Percentiles rank a stretch among this genome's conserved stretches.
These are phyloP conservation scores for Colletotrichum filicis DNA, from an alignment of 2,329 filamentous ascomycete genomes.

Conservation along the genomic window DNA sequence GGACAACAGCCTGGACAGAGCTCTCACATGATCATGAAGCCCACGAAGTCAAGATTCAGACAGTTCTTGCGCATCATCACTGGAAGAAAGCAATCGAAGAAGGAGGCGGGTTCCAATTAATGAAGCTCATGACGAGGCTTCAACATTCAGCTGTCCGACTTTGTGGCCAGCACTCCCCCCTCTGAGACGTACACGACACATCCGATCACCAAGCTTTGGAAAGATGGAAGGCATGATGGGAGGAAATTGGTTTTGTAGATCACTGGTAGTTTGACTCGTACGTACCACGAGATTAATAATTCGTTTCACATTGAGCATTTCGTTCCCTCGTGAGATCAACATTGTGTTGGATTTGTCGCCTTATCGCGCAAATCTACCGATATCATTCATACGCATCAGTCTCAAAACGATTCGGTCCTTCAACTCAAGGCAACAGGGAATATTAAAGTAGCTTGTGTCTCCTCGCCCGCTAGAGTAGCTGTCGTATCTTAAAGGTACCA, in stretches of 20 bases:
- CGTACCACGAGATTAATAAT: conserved; percentile 24
- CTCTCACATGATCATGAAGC: too few relatives aligned
- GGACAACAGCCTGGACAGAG: too few relatives aligned
- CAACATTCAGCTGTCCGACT: background rate
- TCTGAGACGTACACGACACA: conserved; percentile 1
- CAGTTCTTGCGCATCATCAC: background rate
- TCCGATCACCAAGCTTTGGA: conserved; percentile 21
- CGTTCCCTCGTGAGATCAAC: background rate
- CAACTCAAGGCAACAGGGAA: too few relatives aligned
- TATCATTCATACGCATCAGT: too few relatives aligned
- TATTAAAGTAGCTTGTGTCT: too few relatives aligned
- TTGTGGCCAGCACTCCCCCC: background rate
- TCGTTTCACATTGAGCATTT: background rate
- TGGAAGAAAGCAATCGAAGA: background rate
- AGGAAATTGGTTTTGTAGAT: conserved; percentile 31
- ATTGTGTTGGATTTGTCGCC: background rate
- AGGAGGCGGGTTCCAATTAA: background rate
- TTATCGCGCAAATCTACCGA: too few relatives aligned
- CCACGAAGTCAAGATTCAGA: background rate
- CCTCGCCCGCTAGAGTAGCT: too few relatives aligned
- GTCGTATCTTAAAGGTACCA: too few relatives aligned
- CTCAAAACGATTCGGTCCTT: too few relatives aligned
- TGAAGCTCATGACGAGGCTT: background rate
- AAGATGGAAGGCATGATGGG: conserved; percentile 20
- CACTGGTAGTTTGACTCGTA: conserved; percentile 13